Percentiles rank a stretch among this genome's conserved stretches.
These are phyloP conservation scores for Microdochium nivale DNA, from an alignment of 2,329 filamentous ascomycete species.

Conservation along the genomic window DNA sequence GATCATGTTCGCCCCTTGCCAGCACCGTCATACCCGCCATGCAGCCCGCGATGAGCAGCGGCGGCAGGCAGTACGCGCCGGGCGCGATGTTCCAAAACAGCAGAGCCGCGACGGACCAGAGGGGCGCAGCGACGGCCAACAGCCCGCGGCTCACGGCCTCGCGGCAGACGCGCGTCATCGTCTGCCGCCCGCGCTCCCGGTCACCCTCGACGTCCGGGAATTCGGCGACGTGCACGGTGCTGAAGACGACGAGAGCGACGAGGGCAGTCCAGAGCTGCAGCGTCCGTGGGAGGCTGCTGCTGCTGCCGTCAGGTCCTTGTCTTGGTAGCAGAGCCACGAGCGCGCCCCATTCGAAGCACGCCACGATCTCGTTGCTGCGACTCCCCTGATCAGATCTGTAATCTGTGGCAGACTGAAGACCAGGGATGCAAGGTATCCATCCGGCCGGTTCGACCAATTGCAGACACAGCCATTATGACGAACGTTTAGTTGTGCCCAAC, in stretches of 20 bases:
- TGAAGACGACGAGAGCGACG: conserved; percentile 13
- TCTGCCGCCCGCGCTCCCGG: conserved; percentile 13
- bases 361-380: conserved; percentile 18
- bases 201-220: conserved; percentile 14
- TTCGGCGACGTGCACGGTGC: conserved; percentile 18
- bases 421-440: too few relatives aligned
- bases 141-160: conserved; percentile 6
- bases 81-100: conserved; percentile 4
- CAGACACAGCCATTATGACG: too few relatives aligned
- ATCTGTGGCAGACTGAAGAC: too few relatives aligned
- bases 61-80: background rate
- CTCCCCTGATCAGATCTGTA: too few relatives aligned
- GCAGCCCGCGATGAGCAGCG: background rate
- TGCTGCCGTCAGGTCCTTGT: background rate
- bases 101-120: conserved; percentile 4
- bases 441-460: too few relatives aligned
- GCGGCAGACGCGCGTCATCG: conserved; percentile 16
- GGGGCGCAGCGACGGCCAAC: conserved; percentile 1
- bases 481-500: too few relatives aligned
- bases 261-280: conserved; percentile 12
- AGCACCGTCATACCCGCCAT: conserved; percentile 1
- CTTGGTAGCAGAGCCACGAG: conserved; percentile 7
- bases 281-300: conserved; percentile 1
- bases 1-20: background rate
- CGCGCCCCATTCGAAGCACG: conserved; percentile 19